Conservation (phyloP, 2,329 filamentous ascomycete species). For the Pseudocercospora crystallina region DNA sequence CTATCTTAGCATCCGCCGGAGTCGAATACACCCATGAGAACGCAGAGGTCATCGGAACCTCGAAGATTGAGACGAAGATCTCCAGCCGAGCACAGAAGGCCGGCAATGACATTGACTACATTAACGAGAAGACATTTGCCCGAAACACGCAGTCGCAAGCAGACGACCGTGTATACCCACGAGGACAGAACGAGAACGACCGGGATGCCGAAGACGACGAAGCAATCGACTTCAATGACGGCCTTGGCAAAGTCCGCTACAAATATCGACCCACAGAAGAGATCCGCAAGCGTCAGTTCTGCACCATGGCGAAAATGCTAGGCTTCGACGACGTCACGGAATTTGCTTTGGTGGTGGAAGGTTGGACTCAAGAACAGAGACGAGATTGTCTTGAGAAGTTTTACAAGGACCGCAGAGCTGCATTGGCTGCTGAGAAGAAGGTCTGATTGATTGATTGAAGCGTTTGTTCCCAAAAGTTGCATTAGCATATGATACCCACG, state of each 20-base stretch:
- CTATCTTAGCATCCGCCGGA: conserved; percentile 82
- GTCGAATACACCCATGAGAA: conserved; percentile 97
- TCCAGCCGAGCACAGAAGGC: conserved; percentile 71
- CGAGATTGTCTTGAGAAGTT: conserved; percentile 77
- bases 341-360: conserved; percentile 87
- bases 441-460: too few relatives aligned
- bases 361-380: conserved; percentile 82
- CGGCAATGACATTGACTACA: conserved; percentile 52
- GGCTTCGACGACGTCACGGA: conserved; percentile 74
- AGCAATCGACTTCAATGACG: conserved; percentile 18
- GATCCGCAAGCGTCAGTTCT: conserved; percentile 80
- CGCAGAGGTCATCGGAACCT: conserved; percentile 87
- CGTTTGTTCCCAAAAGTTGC: too few relatives aligned
- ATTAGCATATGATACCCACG: too few relatives aligned
- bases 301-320: conserved; percentile 79
- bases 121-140: conserved; percentile 43
- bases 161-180: conserved; percentile 2
- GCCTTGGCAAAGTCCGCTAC: conserved; percentile 47
- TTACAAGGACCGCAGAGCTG: conserved; percentile 63
- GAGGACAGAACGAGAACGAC: conserved; percentile 7
- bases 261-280: conserved; percentile 71
- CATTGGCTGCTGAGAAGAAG: too few relatives aligned
- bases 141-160: conserved; percentile 46
- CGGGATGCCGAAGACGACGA: conserved; percentile 27
- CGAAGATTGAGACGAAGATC: conserved; percentile 84